phyloP scores from a whole-genome alignment of 192 early-diverging fungal species.

The Anaeromyces robustus region DNA sequence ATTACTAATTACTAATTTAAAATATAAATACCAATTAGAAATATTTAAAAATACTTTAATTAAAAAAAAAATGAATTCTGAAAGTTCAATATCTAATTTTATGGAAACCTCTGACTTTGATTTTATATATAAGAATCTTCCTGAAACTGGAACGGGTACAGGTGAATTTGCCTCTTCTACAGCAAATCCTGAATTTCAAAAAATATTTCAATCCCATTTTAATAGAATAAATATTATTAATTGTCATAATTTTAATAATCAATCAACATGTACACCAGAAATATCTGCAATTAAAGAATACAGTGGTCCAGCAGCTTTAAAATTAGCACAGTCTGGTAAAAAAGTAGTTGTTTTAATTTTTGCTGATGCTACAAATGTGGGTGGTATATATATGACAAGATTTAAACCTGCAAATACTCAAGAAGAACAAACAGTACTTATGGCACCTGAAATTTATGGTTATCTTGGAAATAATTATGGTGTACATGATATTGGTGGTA shows the following conservation, averaged over 20 bases:
- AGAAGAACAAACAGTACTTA: background rate
- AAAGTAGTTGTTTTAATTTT: background rate
- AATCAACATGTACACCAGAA: background rate
- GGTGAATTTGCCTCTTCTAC: background rate
- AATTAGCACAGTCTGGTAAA: background rate
- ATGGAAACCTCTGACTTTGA: background rate
- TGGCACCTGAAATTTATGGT: background rate
- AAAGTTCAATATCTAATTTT: no score
- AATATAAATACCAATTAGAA: no score
- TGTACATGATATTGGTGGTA: background rate
- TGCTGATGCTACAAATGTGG: background rate
- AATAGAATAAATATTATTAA: background rate
- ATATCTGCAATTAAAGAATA: background rate
- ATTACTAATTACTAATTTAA: no score
- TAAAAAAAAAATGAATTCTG: no score
- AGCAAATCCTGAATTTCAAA: background rate
- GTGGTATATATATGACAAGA: background rate
- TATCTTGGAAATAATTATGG: background rate
- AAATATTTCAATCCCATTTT: background rate
- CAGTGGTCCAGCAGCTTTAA: background rate
- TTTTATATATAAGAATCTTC: background rate
- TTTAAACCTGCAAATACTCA: background rate
- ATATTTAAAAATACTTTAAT: no score
- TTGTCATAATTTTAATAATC: background rate
- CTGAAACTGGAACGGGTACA: background rate